phyloP scores from a whole-genome alignment of 2,329 filamentous ascomycete genomes.

The Nannizzia gypsea region DNA sequence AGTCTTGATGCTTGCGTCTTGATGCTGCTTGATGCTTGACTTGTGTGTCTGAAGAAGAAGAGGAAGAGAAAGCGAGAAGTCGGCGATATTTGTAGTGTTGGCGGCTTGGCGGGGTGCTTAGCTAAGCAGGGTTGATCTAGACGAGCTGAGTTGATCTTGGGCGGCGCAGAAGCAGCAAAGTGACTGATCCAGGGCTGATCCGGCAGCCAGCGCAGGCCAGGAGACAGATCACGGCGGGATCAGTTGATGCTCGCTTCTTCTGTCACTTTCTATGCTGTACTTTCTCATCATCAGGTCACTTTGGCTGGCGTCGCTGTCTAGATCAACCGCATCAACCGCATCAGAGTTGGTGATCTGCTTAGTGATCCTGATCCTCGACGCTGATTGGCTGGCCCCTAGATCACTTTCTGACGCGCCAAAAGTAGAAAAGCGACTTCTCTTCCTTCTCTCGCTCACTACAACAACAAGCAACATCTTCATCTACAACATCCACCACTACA shows the following conservation, averaged over 20 bases:
- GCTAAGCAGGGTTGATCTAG: neutral
- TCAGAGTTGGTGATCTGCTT: neutral
- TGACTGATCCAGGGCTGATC: slow-evolving; percentile 18
- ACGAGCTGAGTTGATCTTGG: slow-evolving; percentile 1
- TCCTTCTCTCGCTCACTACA: slow-evolving; percentile 15
- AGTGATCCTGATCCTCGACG: slow-evolving; percentile 17
- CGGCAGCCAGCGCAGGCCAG: no score
- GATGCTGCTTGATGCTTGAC: slow-evolving; percentile 21
- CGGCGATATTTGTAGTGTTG: no score
- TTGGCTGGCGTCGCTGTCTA: neutral
- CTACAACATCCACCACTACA: slow-evolving; percentile 10
- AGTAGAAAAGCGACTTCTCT: neutral
- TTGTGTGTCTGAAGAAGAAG: slow-evolving; percentile 15
- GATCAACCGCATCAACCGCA: slow-evolving; percentile 10
- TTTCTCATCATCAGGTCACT: neutral
- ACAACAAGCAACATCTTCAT: slow-evolving; percentile 15
- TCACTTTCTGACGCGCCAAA: neutral
- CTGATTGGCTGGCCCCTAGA: slow-evolving; percentile 27
- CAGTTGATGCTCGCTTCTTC: no score
- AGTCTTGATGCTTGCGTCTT: neutral
- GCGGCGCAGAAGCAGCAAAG: slow-evolving; percentile 15
- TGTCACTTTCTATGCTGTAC: neutral
- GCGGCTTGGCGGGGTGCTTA: no score
- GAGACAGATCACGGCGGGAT: no score
- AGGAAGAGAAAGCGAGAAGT: neutral